These are phyloP conservation scores for Fusarium sulawesiense DNA, from an alignment of 2,329 filamentous ascomycete genomes.

Conservation along the genomic window DNA sequence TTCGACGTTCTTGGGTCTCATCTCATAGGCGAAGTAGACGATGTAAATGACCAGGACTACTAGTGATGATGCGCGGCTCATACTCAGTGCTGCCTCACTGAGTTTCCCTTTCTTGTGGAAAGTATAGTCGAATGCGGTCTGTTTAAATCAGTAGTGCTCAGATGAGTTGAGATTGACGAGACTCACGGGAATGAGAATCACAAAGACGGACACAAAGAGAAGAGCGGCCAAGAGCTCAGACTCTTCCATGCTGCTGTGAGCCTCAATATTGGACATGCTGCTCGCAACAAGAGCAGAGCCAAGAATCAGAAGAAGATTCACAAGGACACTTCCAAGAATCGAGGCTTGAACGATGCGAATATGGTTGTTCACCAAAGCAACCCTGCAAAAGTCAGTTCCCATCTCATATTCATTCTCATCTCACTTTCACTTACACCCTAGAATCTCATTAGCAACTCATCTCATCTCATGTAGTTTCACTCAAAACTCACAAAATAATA, in stretches of 20 bases:
- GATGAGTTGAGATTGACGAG: accelerated
- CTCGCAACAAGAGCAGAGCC: slow-evolving; percentile 80
- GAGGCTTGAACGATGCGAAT: slow-evolving; percentile 82
- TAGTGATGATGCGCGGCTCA: slow-evolving; percentile 82
- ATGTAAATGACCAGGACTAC: slow-evolving; percentile 78
- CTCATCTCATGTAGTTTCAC: slow-evolving; percentile 9
- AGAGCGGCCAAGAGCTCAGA: slow-evolving; percentile 52
- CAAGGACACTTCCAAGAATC: slow-evolving; percentile 79
- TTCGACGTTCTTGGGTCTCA: slow-evolving; percentile 72
- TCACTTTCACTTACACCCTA: slow-evolving; percentile 50
- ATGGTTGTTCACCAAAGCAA: slow-evolving; percentile 65
- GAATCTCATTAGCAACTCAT: slow-evolving; percentile 41
- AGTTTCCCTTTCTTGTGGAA: slow-evolving; percentile 70
- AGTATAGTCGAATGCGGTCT: slow-evolving; percentile 57
- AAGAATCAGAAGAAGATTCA: slow-evolving; percentile 79
- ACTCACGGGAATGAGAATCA: slow-evolving; percentile 53
- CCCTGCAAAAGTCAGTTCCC: slow-evolving; percentile 55
- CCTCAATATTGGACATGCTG: slow-evolving; percentile 75
- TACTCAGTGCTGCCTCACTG: slow-evolving; percentile 71
- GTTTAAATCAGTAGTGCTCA: neutral
- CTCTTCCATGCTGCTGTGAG: slow-evolving; percentile 54
- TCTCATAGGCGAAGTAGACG: slow-evolving; percentile 80
- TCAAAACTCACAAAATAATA: slow-evolving; percentile 63
- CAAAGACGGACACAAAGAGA: slow-evolving; percentile 54
- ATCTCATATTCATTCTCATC: neutral